Evolutionary conservation across 305 asterid genomes (phyloP).

Genomic region (Lippia alba): DNA sequence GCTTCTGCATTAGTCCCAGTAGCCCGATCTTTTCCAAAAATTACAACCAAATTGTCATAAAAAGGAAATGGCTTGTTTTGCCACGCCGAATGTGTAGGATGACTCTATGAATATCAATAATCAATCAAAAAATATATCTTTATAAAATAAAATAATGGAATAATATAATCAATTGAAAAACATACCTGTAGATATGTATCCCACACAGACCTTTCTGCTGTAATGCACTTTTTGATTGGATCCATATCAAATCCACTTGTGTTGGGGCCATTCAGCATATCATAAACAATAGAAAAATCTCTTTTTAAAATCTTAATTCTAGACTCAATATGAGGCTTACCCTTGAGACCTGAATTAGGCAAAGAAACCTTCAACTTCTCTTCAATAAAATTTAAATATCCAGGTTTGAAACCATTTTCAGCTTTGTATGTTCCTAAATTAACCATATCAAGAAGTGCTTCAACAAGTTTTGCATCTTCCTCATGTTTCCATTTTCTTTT

Average conservation of each 20-base stretch:
- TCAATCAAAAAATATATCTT: neutral
- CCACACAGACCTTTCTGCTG: slow-evolving; percentile 22
- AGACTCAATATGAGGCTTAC: neutral
- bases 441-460: too few species aligned
- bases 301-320: slow-evolving; percentile 5
- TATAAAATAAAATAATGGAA: neutral
- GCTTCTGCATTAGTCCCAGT: neutral
- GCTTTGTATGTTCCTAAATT: too few species aligned
- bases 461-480: too few species aligned
- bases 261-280: slow-evolving; percentile 11
- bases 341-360: too few species aligned
- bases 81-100: too few species aligned
- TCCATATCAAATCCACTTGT: slow-evolving; percentile 9
- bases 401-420: too few species aligned
- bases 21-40: neutral
- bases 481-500: too few species aligned
- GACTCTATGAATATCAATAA: neutral
- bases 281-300: slow-evolving; percentile 14
- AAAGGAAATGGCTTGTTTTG: slow-evolving; percentile 1
- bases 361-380: too few species aligned
- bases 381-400: too few species aligned
- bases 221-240: slow-evolving; percentile 19
- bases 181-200: slow-evolving; percentile 22
- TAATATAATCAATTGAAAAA: neutral
- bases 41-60: neutral